Evolutionary conservation across 148 eudicot species (phyloP).

Genomic region (Drosera capensis): DNA sequence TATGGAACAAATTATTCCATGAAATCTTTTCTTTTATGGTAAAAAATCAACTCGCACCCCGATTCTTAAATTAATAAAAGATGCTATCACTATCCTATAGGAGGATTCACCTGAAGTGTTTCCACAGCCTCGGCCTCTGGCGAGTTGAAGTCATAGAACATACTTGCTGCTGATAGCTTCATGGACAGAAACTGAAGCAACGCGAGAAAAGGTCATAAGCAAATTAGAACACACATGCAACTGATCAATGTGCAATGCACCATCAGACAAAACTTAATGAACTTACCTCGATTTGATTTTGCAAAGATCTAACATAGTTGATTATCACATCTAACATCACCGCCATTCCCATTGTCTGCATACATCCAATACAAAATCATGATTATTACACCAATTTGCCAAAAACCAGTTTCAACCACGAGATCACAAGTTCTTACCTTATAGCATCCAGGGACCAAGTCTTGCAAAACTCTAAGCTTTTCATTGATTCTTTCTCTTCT

Average conservation of each 20-base stretch:
- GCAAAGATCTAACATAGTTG: constrained; percentile 59
- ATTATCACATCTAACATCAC: constrained; percentile 83
- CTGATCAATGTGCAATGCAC: background rate
- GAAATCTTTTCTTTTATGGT: no score
- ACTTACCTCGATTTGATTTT: constrained; percentile 73
- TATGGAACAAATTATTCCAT: no score
- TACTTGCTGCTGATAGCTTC: constrained; percentile 92
- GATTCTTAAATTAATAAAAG: no score
- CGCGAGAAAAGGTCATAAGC: constrained; percentile 1
- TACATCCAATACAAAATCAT: background rate
- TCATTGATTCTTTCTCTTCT: constrained; percentile 73
- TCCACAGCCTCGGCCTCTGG: constrained; percentile 61
- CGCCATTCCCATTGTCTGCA: constrained; percentile 92
- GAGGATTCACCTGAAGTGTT: constrained; percentile 43
- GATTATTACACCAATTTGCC: background rate
- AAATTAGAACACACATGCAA: no score
- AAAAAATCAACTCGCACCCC: no score
- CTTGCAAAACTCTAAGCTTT: constrained; percentile 57
- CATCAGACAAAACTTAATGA: background rate
- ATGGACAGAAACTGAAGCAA: constrained; percentile 56
- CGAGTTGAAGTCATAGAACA: constrained; percentile 74
- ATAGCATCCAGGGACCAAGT: constrained; percentile 77
- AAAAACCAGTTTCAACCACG: background rate
- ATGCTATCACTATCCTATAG: no score
- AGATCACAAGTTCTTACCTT: constrained; percentile 28